Evolutionary conservation across 179 eudicot genomes (phyloP).

Genomic region (Corrigiola litoralis): DNA sequence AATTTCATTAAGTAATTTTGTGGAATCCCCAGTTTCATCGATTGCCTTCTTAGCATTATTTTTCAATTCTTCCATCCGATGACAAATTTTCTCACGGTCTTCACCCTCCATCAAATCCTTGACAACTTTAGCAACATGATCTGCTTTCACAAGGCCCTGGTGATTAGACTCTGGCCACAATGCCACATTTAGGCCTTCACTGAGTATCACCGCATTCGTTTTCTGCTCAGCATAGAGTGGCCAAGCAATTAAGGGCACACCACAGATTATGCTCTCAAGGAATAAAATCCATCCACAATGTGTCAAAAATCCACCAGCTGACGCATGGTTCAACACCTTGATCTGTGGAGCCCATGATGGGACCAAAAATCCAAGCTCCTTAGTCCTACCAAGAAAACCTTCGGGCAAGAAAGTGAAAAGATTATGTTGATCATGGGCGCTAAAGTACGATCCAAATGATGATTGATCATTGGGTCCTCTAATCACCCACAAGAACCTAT

Average conservation of each 20-base stretch:
- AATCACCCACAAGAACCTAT: conserved; percentile 20
- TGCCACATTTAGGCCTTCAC: conserved; percentile 14
- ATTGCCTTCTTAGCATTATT: neutral
- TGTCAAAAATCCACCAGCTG: conserved; percentile 28
- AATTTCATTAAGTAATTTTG: neutral
- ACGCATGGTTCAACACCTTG: conserved; percentile 16
- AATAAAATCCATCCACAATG: conserved; percentile 33
- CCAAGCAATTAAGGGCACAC: conserved; percentile 28
- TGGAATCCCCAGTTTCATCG: conserved; percentile 12
- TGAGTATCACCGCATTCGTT: conserved; percentile 13
- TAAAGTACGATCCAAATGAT: neutral
- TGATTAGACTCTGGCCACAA: conserved; percentile 27
- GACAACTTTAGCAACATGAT: conserved; percentile 47
- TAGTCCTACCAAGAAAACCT: conserved; percentile 20
- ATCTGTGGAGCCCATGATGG: conserved; percentile 26
- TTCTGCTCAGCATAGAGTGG: conserved; percentile 30
- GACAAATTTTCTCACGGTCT: neutral
- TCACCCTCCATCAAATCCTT: conserved; percentile 23
- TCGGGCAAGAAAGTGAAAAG: conserved; percentile 15
- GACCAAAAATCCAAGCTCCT: conserved; percentile 14
- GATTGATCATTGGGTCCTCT: conserved; percentile 11
- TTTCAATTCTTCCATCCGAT: neutral
- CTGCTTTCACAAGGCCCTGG: conserved; percentile 44
- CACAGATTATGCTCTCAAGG: conserved; percentile 19
- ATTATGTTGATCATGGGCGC: neutral